Evolutionary conservation across 2,329 filamentous ascomycete genomes (phyloP), one percentile per base, ranked within the genome.

Genomic region (Akanthomyces lecanii): DNA sequence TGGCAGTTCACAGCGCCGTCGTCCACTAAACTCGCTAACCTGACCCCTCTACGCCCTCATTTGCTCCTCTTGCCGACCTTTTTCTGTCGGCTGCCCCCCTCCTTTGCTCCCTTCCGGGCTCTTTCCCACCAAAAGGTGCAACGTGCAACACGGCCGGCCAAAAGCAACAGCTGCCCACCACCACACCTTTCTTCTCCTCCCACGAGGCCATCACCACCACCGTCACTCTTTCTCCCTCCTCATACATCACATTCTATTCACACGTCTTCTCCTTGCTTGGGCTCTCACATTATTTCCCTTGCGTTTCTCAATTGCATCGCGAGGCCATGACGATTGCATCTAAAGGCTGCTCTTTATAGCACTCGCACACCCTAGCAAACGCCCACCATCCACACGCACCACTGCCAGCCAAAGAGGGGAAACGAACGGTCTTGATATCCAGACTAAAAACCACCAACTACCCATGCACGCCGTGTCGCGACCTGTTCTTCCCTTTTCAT

Each of bases 121-220:
- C 16, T 36, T 28, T 30, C 55, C 55, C 28, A n/a, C 55, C n/a
- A 21, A 28, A 36, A 50, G 14, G 30, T 18, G 25, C 53, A 48
- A 48, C 18, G n/a, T 38, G 11, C 33, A 40, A 38, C 10, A 18
- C 25, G 8, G 10, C 38, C 12, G 28, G 42, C 45, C 55, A 58
- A 58, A 58, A 47, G 45, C 58, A 53, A 47, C 44, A 21, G 33
- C 57, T 16, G 36, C 36, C 58, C 48, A 25, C 58, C 50, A 38
- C 58, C 12, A n/a, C 58, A 28, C 12, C 38, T 53, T 53, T 61
- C 47, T 25, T 61, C 21, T 30, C 47, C 42, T 47, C 50, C n/a
- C 48, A 61, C 38, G 58, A 61, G 58, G 50, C 36, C 48, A 61
- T 61, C 58, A 61, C 40, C 58, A 61, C 58, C 58, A 54, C 50